phyloP scores from a whole-genome alignment of 352 stramenopile species.

The Pythium sp. region DNA sequence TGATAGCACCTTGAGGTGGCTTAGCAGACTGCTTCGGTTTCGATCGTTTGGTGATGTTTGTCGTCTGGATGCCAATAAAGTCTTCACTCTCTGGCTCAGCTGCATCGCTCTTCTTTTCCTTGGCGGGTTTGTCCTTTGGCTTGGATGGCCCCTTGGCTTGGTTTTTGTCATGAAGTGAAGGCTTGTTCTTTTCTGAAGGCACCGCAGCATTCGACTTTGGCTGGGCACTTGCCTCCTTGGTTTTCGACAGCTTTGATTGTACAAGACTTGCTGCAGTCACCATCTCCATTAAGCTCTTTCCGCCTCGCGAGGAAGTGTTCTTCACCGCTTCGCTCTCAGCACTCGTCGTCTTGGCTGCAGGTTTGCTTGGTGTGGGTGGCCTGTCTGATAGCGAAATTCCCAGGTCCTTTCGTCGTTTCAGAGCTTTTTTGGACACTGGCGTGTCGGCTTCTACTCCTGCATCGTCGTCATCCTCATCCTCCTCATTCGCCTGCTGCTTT shows the following conservation, averaged over 20 bases:
- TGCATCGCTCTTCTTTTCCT: not conserved
- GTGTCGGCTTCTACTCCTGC: constrained; percentile 11
- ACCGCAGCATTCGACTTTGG: not conserved
- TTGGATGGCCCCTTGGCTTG: constrained; percentile 2
- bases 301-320: not conserved
- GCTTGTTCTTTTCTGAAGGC: not conserved
- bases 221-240: constrained; percentile 3
- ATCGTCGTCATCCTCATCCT: constrained; percentile 1
- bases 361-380: not conserved
- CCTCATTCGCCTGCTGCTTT: constrained; percentile 23
- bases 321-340: not conserved
- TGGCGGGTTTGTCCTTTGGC: not conserved
- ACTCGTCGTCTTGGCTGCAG: not conserved
- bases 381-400: constrained; percentile 7
- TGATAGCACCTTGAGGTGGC: not conserved
- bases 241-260: constrained; percentile 10
- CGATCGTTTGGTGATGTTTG: constrained; percentile 18
- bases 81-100: constrained; percentile 15
- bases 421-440: constrained; percentile 16
- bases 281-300: constrained; percentile 23
- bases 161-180: not conserved
- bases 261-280: constrained; percentile 12
- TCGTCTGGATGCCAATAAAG: constrained; percentile 8
- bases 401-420: constrained; percentile 24
- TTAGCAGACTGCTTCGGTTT: constrained; percentile 11